Conservation (phyloP, 768 basidiomycete genomes). For the Tylopilus cervinicoccineus region DNA sequence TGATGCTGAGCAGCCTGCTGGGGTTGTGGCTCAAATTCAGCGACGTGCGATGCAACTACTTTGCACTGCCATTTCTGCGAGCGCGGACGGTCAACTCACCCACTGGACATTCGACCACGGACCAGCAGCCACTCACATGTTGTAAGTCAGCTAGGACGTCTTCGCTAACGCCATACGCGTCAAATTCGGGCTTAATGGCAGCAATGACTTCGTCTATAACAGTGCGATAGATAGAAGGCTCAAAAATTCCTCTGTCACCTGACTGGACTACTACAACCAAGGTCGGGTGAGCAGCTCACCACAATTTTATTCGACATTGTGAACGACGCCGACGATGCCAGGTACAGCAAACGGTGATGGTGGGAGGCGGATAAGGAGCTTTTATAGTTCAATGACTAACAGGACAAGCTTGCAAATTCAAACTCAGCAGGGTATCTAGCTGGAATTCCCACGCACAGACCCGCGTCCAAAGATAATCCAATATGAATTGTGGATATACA, state of each 20-base stretch:
- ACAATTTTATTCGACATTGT: constrained; percentile 97
- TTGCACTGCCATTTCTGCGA: constrained; percentile 94
- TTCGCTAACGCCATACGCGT: constrained; percentile 92
- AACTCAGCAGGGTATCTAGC: constrained; percentile 35
- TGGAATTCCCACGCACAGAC: constrained; percentile 46
- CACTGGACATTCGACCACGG: constrained; percentile 3
- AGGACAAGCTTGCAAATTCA: constrained; percentile 38
- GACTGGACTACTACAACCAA: constrained; percentile 51
- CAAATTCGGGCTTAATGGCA: constrained; percentile 88
- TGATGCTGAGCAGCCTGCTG: constrained; percentile 46
- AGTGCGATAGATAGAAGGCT: constrained; percentile 87
- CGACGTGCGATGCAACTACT: constrained; percentile 90
- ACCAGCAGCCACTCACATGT: constrained; percentile 55
- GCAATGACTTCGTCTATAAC: constrained; percentile 97
- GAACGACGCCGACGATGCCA: constrained; percentile 28
- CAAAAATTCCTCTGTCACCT: constrained; percentile 53
- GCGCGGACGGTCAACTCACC: constrained; percentile 6
- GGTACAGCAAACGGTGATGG: constrained; percentile 30
- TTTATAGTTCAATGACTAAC: constrained; percentile 39
- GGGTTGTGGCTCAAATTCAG: constrained; percentile 75
- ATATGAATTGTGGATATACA: no score
- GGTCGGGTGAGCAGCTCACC: constrained; percentile 80
- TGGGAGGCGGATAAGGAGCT: constrained; percentile 31
- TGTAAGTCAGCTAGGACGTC: constrained; percentile 87
- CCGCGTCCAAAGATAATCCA: constrained; percentile 5